Percentiles rank a stretch among this genome's conserved stretches.
Evolutionary conservation across 2,329 filamentous ascomycete species (phyloP).

Genomic region (Ophiosphaerella herpotricha): DNA sequence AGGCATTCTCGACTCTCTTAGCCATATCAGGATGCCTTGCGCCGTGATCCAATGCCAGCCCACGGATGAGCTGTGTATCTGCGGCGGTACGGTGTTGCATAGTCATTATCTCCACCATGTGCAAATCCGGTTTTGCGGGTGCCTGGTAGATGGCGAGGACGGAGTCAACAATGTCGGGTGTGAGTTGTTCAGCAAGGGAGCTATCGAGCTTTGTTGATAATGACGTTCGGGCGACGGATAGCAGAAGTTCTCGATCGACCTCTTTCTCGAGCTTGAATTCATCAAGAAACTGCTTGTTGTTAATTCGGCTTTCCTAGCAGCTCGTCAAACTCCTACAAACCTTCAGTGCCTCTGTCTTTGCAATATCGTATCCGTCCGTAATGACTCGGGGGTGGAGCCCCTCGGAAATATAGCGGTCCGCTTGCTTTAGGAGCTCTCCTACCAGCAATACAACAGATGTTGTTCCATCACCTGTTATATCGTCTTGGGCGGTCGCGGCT

Average conservation of each 20-base stretch:
- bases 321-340: conserved; percentile 49
- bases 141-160: conserved; percentile 92
- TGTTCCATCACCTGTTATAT: conserved; percentile 97
- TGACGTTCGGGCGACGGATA: conserved; percentile 91
- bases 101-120: conserved; percentile 99
- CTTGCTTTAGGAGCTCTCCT: conserved; percentile 96
- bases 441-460: conserved; percentile 95
- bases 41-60: conserved; percentile 91
- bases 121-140: conserved; percentile 89
- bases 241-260: conserved; percentile 89
- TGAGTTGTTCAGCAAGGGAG: conserved; percentile 86
- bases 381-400: conserved; percentile 96
- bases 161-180: conserved; percentile 92
- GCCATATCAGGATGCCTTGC: conserved; percentile 98
- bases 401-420: conserved; percentile 92
- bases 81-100: conserved; percentile 98
- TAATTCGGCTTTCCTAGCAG: conserved; percentile 2
- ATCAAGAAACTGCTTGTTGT: conserved; percentile 75
- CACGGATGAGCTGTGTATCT: conserved; percentile 93
- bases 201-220: conserved; percentile 94
- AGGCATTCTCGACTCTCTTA: conserved; percentile 92
- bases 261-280: conserved; percentile 86
- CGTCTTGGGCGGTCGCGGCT: conserved; percentile 95
- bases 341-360: conserved; percentile 89
- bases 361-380: conserved; percentile 96